Evolutionary conservation across 495 filamentous ascomycete species (phyloP).

Genomic region (Amniculicola lignicola): DNA sequence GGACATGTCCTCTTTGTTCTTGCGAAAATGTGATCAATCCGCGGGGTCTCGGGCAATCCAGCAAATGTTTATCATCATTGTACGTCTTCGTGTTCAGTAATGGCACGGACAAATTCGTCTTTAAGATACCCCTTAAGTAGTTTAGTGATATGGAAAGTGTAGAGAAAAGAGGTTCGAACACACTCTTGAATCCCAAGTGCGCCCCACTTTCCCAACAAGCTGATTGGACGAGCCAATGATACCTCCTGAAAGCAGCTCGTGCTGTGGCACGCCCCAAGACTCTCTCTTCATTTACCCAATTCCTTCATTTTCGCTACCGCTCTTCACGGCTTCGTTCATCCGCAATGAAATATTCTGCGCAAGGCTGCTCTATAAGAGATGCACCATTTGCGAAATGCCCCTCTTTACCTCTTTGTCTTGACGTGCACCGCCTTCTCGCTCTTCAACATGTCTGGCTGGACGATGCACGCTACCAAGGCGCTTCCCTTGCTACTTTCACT

Average conservation of each 20-base stretch:
- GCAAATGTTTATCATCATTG: too few species aligned
- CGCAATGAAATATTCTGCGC: conserved; percentile 1
- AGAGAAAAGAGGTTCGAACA: too few species aligned
- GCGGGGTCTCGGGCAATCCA: too few species aligned
- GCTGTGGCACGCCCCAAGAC: neutral
- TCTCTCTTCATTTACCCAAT: neutral
- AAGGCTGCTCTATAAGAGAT: conserved; percentile 6
- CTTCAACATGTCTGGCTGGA: too few species aligned
- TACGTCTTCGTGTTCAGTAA: too few species aligned
- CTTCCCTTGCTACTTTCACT: conserved; percentile 15
- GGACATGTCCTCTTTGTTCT: too few species aligned
- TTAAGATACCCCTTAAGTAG: too few species aligned
- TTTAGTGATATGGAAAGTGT: too few species aligned
- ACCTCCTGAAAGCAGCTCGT: neutral
- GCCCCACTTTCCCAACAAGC: too few species aligned
- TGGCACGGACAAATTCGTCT: too few species aligned
- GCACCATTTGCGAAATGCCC: conserved; percentile 7
- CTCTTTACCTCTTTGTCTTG: neutral
- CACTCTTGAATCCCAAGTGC: too few species aligned
- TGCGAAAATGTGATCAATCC: too few species aligned
- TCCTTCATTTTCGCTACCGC: neutral
- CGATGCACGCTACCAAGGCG: conserved; percentile 12
- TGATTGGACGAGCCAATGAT: conserved; percentile 8
- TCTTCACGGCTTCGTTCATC: conserved; percentile 7
- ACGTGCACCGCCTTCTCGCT: conserved; percentile 2